phyloP scores from a whole-genome alignment of 2,329 filamentous ascomycete genomes.

The Clonostachys rosea region DNA sequence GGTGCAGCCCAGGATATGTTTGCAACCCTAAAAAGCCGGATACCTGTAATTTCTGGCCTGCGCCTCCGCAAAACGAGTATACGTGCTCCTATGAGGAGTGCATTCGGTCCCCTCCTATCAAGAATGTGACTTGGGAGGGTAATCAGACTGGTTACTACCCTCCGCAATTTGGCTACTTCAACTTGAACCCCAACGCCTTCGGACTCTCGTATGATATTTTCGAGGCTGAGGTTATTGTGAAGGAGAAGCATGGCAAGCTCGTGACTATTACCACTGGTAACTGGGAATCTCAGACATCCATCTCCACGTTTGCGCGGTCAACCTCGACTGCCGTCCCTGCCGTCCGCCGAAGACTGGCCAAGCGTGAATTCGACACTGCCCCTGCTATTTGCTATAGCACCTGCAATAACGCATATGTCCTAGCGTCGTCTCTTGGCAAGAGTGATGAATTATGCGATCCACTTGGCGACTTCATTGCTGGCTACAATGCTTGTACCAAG shows the following conservation, averaged over 20 bases:
- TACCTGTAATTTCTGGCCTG: constrained; percentile 46
- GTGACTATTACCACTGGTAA: constrained; percentile 49
- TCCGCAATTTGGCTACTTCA: constrained; percentile 51
- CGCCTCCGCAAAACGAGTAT: constrained; percentile 37
- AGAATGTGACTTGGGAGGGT: constrained; percentile 32
- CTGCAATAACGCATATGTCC: constrained; percentile 46
- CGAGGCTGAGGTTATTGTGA: constrained; percentile 27
- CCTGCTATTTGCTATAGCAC: constrained; percentile 44
- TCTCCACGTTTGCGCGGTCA: constrained; percentile 26
- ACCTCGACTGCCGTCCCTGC: constrained; percentile 5
- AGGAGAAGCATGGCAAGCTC: constrained; percentile 22
- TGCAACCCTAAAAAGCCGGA: constrained; percentile 46
- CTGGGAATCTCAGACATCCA: constrained; percentile 44
- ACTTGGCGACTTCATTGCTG: constrained; percentile 32
- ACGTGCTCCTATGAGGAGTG: constrained; percentile 41
- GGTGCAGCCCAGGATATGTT: constrained; percentile 46
- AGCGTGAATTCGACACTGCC: constrained; percentile 27
- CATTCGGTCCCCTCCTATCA: constrained; percentile 29
- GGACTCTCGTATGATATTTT: constrained; percentile 62
- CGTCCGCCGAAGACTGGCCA: constrained; percentile 17
- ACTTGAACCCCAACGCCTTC: constrained; percentile 57
- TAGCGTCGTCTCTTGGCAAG: constrained; percentile 44
- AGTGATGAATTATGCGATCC: constrained; percentile 33
- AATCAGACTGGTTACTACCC: constrained; percentile 46
- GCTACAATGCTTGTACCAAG: constrained; percentile 26